Conservation (phyloP, 306 rosid genomes). For the Coriaria nepalensis region DNA sequence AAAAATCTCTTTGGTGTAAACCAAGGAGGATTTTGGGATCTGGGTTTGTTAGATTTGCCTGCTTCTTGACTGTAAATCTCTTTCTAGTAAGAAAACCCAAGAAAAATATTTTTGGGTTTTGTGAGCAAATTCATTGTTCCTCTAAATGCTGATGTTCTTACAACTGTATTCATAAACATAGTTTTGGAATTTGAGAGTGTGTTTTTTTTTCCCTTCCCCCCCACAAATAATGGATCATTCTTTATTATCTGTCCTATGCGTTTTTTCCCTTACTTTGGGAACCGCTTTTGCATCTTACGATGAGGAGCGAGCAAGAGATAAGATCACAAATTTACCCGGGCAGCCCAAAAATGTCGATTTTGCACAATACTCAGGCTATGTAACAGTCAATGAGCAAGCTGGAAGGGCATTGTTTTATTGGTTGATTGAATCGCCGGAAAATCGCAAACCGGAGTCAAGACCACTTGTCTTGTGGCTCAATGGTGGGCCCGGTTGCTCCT, state of each 20-base stretch:
- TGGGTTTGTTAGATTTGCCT: conserved; percentile 13
- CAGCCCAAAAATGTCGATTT: conserved; percentile 66
- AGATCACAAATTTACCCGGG: conserved; percentile 56
- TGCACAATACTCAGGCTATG: conserved; percentile 83
- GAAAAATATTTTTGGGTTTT: not conserved
- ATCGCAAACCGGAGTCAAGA: conserved; percentile 45
- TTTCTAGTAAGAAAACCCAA: not conserved
- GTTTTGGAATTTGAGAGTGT: not conserved
- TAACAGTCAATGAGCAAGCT: conserved; percentile 54
- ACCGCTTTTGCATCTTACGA: conserved; percentile 27
- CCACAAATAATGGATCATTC: conserved; percentile 33
- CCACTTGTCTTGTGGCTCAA: conserved; percentile 92
- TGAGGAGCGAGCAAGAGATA: conserved; percentile 61
- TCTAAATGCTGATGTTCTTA: not conserved
- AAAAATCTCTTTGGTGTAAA: conserved; percentile 8
- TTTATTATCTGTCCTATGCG: conserved; percentile 22
- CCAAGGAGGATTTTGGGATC: conserved; percentile 20
- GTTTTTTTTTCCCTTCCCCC: not conserved
- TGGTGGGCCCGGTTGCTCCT: conserved; percentile 99
- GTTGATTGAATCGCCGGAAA: conserved; percentile 61
- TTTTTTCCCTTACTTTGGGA: conserved; percentile 32
- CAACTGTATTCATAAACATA: not conserved
- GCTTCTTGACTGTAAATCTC: not conserved
- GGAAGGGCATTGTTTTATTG: conserved; percentile 94
- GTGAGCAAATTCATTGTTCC: not conserved